Evolutionary conservation across 768 basidiomycete species (phyloP).

Genomic region (Podaxis mareebaensis): DNA sequence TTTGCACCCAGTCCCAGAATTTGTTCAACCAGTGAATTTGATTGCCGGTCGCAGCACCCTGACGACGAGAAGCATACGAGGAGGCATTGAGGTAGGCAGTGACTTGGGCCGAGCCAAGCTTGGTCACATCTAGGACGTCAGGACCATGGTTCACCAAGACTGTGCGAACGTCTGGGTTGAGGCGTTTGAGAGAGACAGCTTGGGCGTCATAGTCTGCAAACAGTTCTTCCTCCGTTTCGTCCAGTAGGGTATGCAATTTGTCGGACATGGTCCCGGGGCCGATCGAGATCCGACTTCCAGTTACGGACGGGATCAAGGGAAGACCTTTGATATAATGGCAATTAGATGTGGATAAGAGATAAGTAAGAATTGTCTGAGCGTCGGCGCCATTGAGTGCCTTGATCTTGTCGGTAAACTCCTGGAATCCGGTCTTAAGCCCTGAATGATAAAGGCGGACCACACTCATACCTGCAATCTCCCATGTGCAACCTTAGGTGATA

Average conservation of each 20-base stretch:
- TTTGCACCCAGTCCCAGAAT: too few relatives aligned
- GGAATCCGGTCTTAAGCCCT: neutral
- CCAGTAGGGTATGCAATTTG: conserved; percentile 29
- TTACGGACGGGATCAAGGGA: conserved; percentile 36
- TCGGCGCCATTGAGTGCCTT: conserved; percentile 2
- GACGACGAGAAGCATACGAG: too few relatives aligned
- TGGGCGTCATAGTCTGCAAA: too few relatives aligned
- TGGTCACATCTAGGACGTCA: too few relatives aligned
- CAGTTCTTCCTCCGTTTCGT: conserved; percentile 10
- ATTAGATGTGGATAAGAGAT: conserved; percentile 34
- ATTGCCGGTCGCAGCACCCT: too few relatives aligned
- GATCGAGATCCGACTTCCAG: conserved; percentile 26
- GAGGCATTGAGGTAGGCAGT: too few relatives aligned
- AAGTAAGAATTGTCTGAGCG: conserved; percentile 25
- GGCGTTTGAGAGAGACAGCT: too few relatives aligned
- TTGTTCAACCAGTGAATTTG: too few relatives aligned
- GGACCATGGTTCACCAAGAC: too few relatives aligned
- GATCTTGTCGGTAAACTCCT: neutral
- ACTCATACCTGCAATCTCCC: neutral
- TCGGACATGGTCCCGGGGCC: neutral
- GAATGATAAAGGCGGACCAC: neutral
- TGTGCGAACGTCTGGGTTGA: too few relatives aligned
- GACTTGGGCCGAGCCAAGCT: too few relatives aligned
- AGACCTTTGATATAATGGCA: conserved; percentile 36
- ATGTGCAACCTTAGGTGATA: conserved; percentile 7